These are phyloP conservation scores for Pestalotiopsis fici DNA, from an alignment of 2,329 filamentous ascomycete genomes.

Conservation along the genomic window DNA sequence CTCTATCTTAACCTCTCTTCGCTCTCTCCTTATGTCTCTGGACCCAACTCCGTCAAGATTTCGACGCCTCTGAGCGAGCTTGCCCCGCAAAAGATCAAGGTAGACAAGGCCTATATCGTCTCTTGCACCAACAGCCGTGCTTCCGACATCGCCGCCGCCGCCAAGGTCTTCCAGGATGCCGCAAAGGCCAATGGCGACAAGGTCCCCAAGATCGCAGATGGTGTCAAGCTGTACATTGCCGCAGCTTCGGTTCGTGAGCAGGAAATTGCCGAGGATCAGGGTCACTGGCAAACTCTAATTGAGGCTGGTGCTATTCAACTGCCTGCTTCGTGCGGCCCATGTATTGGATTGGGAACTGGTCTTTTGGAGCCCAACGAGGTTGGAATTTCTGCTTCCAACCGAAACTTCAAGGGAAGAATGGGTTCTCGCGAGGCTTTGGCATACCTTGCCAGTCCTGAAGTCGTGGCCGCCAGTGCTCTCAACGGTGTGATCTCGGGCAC, in stretches of 20 bases:
- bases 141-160: constrained; percentile 80
- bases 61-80: constrained; percentile 77
- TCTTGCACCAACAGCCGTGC: constrained; percentile 86
- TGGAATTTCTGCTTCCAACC: constrained; percentile 80
- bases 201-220: constrained; percentile 66
- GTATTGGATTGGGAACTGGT: constrained; percentile 80
- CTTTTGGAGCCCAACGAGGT: constrained; percentile 84
- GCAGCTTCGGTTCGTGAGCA: constrained; percentile 83
- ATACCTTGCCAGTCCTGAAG: constrained; percentile 86
- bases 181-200: constrained; percentile 59
- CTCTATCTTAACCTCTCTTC: constrained; percentile 82
- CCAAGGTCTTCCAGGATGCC: constrained; percentile 81
- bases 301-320: constrained; percentile 76
- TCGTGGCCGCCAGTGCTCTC: constrained; percentile 88
- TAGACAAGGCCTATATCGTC: constrained; percentile 86
- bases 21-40: constrained; percentile 80
- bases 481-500: constrained; percentile 72
- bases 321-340: constrained; percentile 77
- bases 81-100: constrained; percentile 69
- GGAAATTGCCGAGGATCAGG: constrained; percentile 71
- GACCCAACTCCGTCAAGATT: constrained; percentile 90
- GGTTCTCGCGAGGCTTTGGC: constrained; percentile 77
- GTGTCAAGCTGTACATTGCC: constrained; percentile 86
- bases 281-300: constrained; percentile 82
- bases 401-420: constrained; percentile 93